Percentiles rank a stretch among this genome's conserved stretches.
phyloP scores from a whole-genome alignment of 1,284 basidiomycete species.

The Rhodotorula sp. region DNA sequence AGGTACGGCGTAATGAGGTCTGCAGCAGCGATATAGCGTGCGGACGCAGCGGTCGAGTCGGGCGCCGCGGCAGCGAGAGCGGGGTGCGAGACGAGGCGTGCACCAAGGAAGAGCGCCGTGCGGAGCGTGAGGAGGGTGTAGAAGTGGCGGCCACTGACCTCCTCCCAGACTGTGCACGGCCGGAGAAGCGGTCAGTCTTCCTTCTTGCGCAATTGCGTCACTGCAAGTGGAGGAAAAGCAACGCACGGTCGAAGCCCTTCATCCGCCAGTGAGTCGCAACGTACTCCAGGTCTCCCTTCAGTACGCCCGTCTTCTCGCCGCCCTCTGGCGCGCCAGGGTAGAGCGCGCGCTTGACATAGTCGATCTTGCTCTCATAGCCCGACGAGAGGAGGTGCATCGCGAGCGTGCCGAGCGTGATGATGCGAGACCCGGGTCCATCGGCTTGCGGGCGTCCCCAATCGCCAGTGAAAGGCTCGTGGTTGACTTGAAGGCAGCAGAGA shows the following conservation, averaged over 20 bases:
- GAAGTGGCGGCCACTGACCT: constrained; percentile 54
- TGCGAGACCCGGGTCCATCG: constrained; percentile 57
- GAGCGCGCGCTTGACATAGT: constrained; percentile 50
- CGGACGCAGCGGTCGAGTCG: constrained; percentile 49
- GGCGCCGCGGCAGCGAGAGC: constrained; percentile 46
- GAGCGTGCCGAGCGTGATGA: constrained; percentile 53
- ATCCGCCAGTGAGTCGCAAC: constrained; percentile 51
- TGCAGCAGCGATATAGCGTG: constrained; percentile 50
- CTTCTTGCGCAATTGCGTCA: too few species aligned
- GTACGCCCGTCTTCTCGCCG: constrained; percentile 44
- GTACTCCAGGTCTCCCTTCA: constrained; percentile 58
- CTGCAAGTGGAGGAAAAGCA: constrained; percentile 43
- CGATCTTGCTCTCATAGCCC: constrained; percentile 46
- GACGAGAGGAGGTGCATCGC: constrained; percentile 53
- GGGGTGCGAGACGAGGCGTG: constrained; percentile 40
- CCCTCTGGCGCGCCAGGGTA: constrained; percentile 47
- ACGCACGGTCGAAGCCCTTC: constrained; percentile 50
- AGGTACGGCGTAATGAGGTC: constrained; percentile 45
- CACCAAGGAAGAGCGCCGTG: constrained; percentile 52
- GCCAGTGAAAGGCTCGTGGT: constrained; percentile 32
- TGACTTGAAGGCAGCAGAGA: neutral
- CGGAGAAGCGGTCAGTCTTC: neutral
- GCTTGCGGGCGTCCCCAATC: constrained; percentile 40
- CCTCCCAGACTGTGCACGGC: constrained; percentile 41
- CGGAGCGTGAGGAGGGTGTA: constrained; percentile 53